Conservation (phyloP, 495 filamentous ascomycete genomes). For the Collariella sp. region DNA sequence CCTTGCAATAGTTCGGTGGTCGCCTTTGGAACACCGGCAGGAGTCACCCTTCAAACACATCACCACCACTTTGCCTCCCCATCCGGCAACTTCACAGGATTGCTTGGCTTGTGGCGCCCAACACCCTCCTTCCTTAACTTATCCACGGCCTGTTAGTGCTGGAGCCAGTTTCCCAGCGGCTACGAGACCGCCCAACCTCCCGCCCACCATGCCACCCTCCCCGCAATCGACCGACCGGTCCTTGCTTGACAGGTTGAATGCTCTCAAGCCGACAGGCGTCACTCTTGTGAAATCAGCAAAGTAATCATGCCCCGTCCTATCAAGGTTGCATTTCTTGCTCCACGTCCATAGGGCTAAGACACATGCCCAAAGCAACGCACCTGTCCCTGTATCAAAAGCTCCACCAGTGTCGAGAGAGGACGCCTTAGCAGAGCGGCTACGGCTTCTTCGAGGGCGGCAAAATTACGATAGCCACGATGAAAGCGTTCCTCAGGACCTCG, state of each 20-base stretch:
- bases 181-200: not conserved
- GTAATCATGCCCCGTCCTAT: slow-evolving; percentile 20
- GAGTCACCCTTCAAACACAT: too few species aligned
- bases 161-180: not conserved
- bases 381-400: not conserved
- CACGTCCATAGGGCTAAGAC: slow-evolving; percentile 7
- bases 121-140: too few species aligned
- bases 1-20: not conserved
- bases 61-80: too few species aligned
- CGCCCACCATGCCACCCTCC: slow-evolving; percentile 44
- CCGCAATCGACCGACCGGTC: slow-evolving; percentile 66
- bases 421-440: slow-evolving; percentile 35
- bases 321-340: not conserved
- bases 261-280: slow-evolving; percentile 45
- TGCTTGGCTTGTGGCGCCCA: too few species aligned
- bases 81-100: too few species aligned
- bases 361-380: slow-evolving; percentile 8
- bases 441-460: slow-evolving; percentile 31
- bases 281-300: slow-evolving; percentile 26
- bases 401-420: slow-evolving; percentile 33
- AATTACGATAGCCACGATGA: slow-evolving; percentile 8
- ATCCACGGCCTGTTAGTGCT: too few species aligned
- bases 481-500: not conserved
- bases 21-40: not conserved
- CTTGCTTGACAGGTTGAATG: slow-evolving; percentile 78